Base-by-base conservation (phyloP, 306 rosid genomes). In the Cotoneaster glaucophyllus region DNA sequence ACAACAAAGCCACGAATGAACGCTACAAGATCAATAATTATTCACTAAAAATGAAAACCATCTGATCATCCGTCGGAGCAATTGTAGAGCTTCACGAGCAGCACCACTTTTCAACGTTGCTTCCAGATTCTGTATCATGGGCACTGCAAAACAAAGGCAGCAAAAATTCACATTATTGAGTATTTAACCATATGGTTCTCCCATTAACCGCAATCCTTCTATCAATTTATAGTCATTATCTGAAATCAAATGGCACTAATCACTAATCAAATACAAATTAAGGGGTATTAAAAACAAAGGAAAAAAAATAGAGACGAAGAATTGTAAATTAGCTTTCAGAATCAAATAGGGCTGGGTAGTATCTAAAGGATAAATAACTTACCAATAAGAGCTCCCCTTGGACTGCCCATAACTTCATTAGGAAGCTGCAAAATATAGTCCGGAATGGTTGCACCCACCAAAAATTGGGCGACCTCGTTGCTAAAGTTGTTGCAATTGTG, bases 401-500 rank as follows among this genome's bases (percentile, higher is more conserved):
- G 99, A 65, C 99, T 92, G 75, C 87, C 82, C 91, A 89, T 86
- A 52, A 95, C 93, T 83, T 89, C 96, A 64, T 87, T 82, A 37
- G 99, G 99, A 22, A 95, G 98, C 80, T 90, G 90, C 73, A 95
- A 84, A 72, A 95, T 92, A 73, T 89, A 90, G 1, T 85, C 88
- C 3, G 99, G 99, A 82, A 95, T 90, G 74, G 84, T 73, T 32
- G 84, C 74, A 67, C 99, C 96, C 15, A 95, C 96, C 83, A 95
- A 86, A 81, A 95, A 95, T 41, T 95, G 99, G 64, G 97, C 87
- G 78, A 95, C 87, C 82, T 95, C 99, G 41, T 95, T 85, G 84
- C 89, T 88, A 74, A 95, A 95, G 84, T 95, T 92, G 84, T 95
- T 95, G 90, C 99, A 95, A 75, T 95, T 95, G 83, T 95, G 97